These are phyloP conservation scores for Conticribra guillardii DNA, from an alignment of 108 stramenopile species.

Conservation along the genomic window DNA sequence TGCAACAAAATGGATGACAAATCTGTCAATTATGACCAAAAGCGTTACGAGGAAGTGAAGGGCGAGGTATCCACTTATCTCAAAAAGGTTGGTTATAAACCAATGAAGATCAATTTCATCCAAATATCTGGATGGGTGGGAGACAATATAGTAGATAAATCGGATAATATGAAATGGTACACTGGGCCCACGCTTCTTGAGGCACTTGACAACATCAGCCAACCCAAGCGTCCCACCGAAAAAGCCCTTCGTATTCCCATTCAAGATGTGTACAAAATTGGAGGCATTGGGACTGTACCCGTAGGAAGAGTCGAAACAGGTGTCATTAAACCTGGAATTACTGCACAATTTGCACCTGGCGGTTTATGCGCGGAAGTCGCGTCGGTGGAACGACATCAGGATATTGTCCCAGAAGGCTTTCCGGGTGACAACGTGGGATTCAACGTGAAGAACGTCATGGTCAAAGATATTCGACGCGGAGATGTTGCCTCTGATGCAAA, in stretches of 20 bases:
- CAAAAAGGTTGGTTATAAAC: conserved; percentile 73
- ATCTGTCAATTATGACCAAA: conserved; percentile 83
- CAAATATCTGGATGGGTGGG: conserved; percentile 96
- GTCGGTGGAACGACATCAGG: conserved; percentile 94
- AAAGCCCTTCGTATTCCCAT: conserved; percentile 91
- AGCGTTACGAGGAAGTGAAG: conserved; percentile 89
- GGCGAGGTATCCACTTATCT: conserved; percentile 63
- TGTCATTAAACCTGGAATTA: conserved; percentile 79
- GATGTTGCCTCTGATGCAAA: conserved; percentile 83
- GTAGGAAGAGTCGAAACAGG: conserved; percentile 92
- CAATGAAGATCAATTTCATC: conserved; percentile 86
- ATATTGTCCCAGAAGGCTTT: conserved; percentile 72
- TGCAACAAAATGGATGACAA: conserved; percentile 98
- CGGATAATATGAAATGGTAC: conserved; percentile 91
- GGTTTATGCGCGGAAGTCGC: conserved; percentile 80
- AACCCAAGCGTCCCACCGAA: conserved; percentile 87
- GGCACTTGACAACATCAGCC: conserved; percentile 86
- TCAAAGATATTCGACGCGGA: conserved; percentile 89
- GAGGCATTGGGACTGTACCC: conserved; percentile 89
- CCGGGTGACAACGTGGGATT: conserved; percentile 93
- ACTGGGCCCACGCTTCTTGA: conserved; percentile 92
- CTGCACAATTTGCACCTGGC: conserved; percentile 72
- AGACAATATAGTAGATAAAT: conserved; percentile 92
- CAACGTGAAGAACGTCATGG: conserved; percentile 88
- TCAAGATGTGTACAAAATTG: conserved; percentile 93